These are phyloP conservation scores for Pseudogymnoascus sp. DNA, from an alignment of 2,329 filamentous ascomycete genomes.

Conservation along the genomic window DNA sequence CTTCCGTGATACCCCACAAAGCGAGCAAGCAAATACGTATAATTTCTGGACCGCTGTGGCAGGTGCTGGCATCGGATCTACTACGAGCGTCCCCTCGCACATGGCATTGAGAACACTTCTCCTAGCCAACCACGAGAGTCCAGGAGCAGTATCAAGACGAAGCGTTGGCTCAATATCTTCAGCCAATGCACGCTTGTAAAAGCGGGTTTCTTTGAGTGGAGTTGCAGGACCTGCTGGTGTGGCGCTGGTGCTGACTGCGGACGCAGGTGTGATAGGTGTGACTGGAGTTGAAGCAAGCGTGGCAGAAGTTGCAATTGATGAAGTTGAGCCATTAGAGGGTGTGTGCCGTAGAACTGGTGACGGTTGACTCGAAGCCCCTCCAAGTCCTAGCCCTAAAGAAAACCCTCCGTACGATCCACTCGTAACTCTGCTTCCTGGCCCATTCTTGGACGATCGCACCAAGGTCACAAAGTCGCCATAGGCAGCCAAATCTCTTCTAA, in stretches of 20 bases:
- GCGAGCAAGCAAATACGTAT: constrained; percentile 49
- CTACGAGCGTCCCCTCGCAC: constrained; percentile 75
- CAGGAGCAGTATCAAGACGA: constrained; percentile 79
- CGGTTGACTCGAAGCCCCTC: constrained; percentile 32
- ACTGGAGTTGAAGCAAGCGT: constrained; percentile 47
- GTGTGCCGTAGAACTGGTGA: constrained; percentile 29
- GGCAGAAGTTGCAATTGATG: constrained; percentile 46
- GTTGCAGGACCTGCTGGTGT: constrained; percentile 36
- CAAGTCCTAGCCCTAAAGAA: constrained; percentile 34
- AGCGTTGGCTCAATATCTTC: constrained; percentile 95
- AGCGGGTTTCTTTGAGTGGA: constrained; percentile 79
- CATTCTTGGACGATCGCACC: constrained; percentile 56
- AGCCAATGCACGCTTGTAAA: constrained; percentile 80
- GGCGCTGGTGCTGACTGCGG: constrained; percentile 39
- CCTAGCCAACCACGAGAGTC: constrained; percentile 86
- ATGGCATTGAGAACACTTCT: constrained; percentile 77
- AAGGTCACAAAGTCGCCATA: constrained; percentile 82
- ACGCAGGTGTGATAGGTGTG: constrained; percentile 51
- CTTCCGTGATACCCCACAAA: constrained; percentile 78
- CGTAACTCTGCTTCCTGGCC: constrained; percentile 56
- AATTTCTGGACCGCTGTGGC: constrained; percentile 40
- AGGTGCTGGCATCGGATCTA: constrained; percentile 71
- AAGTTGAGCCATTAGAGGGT: constrained; percentile 52
- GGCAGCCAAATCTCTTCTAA: constrained; percentile 70
- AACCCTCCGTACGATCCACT: constrained; percentile 63